Base-by-base conservation (phyloP, 179 eudicot genomes). In the Beta macrorhiza region DNA sequence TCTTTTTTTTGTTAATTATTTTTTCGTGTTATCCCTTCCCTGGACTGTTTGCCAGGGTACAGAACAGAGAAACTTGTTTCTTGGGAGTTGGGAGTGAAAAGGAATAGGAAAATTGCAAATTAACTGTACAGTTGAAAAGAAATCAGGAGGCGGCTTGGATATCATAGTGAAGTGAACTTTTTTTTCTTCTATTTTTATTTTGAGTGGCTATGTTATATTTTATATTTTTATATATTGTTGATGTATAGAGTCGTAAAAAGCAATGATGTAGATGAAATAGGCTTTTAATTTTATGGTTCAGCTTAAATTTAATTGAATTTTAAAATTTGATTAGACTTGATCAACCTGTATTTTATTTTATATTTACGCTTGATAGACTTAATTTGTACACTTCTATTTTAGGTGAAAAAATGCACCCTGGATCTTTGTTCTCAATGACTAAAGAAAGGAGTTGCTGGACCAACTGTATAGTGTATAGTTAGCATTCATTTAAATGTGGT, bases 81-180 rank as follows among this genome's bases (percentile, higher is more conserved):
- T 77, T 25, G 75, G 69, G 83, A 65, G 72, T 72, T 37, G 42
- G 42, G 42, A 67, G 72, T 67, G 59, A 62, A 75, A 73, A 78
- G 77, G 58, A 49, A 64, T 55, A 71, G 32, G 68, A 45, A 72
- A 75, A 65, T 51, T 76, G 49, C 49, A 29, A 69, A 63, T 62
- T 20, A 79, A 77, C 22, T 85, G 88, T 85, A 85, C 88, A 85
- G 85, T 32, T 72, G 1, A 57, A 59, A 70, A 51, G 56, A 78
- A 42, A 63, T 57, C 64, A 20, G 76, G 57, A 55, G 19, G 25
- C 65, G 17, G 69, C 75, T 77, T 70, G 78, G 77, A 65, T 81
- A 70, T 62, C 82, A 58, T 75, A 82, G 78, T 85, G 73, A 69
- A 5, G 2, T 63, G 62, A 19, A 51, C 32, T 15, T 49, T 8